These are phyloP conservation scores for Pseudogymnoascus sp. DNA, from an alignment of 2,329 filamentous ascomycete species.

Conservation along the genomic window DNA sequence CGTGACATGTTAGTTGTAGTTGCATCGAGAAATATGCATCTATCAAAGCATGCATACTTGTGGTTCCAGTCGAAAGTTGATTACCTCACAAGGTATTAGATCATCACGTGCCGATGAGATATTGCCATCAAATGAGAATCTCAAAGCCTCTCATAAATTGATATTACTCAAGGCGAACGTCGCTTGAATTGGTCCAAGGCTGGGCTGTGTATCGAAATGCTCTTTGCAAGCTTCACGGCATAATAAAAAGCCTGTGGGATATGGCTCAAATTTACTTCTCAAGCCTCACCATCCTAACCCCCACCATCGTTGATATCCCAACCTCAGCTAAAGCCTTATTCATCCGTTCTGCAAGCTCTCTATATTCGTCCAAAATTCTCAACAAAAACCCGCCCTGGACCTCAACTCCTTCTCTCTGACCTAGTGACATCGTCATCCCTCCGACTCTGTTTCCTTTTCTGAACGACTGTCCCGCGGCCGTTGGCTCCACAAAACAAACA, in stretches of 20 bases:
- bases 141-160: background rate
- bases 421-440: background rate
- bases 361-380: background rate
- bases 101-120: background rate
- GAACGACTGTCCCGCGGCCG: background rate
- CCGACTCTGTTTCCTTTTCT: background rate
- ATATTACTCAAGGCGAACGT: background rate
- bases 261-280: background rate
- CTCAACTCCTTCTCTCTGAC: background rate
- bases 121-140: background rate
- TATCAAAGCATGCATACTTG: background rate
- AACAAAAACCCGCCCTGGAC: background rate
- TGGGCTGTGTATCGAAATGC: background rate
- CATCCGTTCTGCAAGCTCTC: background rate
- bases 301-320: background rate
- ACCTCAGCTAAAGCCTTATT: background rate
- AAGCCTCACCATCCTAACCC: background rate
- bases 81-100: background rate
- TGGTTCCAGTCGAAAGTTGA: background rate
- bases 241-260: background rate
- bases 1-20: background rate
- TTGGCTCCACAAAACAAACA: background rate
- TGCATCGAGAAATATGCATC: background rate
- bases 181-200: background rate
- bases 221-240: background rate